Conservation (phyloP, 257 asterid species). For the Salvia hispanica region DNA sequence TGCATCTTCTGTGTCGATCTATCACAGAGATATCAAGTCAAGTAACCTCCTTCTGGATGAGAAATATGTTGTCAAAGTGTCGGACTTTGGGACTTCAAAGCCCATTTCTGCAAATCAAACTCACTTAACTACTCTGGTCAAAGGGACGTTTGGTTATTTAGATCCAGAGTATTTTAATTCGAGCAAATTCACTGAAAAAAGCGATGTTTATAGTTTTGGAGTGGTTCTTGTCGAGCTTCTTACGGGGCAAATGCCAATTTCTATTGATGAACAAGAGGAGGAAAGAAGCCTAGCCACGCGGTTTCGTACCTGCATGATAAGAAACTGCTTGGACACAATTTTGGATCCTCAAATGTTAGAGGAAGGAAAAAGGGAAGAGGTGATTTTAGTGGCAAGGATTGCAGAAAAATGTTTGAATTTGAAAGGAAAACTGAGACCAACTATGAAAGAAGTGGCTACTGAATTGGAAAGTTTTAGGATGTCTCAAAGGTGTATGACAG, state of each 20-base stretch:
- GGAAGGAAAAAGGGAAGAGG: slow-evolving; percentile 13
- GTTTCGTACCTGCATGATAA: background rate
- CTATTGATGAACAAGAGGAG: background rate
- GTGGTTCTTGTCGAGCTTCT: slow-evolving; percentile 34
- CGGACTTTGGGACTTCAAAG: slow-evolving; percentile 24
- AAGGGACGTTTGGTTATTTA: slow-evolving; percentile 36
- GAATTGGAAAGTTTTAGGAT: slow-evolving; percentile 21
- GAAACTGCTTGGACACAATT: background rate
- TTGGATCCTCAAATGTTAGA: slow-evolving; percentile 21
- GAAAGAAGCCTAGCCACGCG: background rate
- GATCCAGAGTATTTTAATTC: slow-evolving; percentile 34
- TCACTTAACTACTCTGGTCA: slow-evolving; percentile 32
- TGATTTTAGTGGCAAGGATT: slow-evolving; percentile 8
- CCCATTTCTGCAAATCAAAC: slow-evolving; percentile 22
- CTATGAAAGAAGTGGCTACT: slow-evolving; percentile 33
- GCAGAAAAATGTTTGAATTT: slow-evolving; percentile 30
- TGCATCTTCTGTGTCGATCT: slow-evolving; percentile 25
- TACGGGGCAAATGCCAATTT: slow-evolving; percentile 10
- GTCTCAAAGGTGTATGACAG: background rate
- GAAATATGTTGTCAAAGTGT: slow-evolving; percentile 10
- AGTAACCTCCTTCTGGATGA: too few species aligned
- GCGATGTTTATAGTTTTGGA: slow-evolving; percentile 36
- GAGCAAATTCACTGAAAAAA: slow-evolving; percentile 26
- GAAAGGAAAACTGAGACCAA: slow-evolving; percentile 36
- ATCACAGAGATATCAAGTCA: slow-evolving; percentile 24